Percentiles rank a stretch among this genome's conserved stretches.
Evolutionary conservation across 164 flowering plant genomes (phyloP).

Genomic region (Echeveria elegans): DNA sequence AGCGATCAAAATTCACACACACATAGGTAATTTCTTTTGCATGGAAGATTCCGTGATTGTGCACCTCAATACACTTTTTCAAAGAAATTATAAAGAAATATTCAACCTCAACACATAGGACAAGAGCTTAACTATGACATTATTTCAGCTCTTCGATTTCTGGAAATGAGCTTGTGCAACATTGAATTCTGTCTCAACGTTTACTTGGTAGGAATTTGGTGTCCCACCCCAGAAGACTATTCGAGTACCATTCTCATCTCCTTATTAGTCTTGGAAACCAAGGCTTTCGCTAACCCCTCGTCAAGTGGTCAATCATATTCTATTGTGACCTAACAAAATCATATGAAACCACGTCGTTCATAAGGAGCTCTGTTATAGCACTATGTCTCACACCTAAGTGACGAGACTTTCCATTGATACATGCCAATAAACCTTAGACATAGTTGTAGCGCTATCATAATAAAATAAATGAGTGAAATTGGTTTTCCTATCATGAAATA

Average conservation of each 20-base stretch:
- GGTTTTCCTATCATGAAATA: constrained; percentile 19
- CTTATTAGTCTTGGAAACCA: not conserved
- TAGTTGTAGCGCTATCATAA: constrained; percentile 20
- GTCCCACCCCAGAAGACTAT: not conserved
- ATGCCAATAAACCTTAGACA: constrained; percentile 12
- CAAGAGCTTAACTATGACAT: too few species aligned
- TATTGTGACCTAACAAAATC: constrained; percentile 11
- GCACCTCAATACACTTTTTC: not conserved
- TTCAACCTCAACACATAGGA: too few species aligned
- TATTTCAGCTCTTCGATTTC: too few species aligned
- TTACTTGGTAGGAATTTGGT: not conserved
- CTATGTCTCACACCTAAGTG: constrained; percentile 19
- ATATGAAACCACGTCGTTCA: constrained; percentile 2
- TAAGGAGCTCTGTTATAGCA: constrained; percentile 11
- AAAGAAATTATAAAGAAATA: not conserved
- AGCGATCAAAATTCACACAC: not conserved
- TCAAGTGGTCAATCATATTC: constrained; percentile 13
- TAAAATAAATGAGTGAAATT: constrained; percentile 14
- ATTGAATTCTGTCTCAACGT: not conserved
- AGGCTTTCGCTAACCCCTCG: constrained; percentile 9
- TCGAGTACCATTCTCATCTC: not conserved
- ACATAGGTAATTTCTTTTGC: not conserved
- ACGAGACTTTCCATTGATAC: constrained; percentile 21
- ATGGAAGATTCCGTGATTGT: too few species aligned
- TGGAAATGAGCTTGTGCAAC: too few species aligned